phyloP scores from a whole-genome alignment of 177 flowering plant genomes.

The Vitis hybrid region DNA sequence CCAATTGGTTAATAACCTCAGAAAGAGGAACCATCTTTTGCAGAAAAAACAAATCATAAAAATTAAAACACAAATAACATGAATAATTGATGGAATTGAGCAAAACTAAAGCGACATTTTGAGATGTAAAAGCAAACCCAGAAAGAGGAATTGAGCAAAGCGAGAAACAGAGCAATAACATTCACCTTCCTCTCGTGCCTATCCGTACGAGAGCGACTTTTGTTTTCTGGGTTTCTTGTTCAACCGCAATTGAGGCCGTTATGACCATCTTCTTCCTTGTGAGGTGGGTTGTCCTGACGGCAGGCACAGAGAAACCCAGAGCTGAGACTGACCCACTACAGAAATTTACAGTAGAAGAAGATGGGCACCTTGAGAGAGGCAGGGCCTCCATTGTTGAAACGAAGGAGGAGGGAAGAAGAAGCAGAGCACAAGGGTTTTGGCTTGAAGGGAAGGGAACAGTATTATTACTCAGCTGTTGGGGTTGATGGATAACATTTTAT shows the following conservation, averaged over 20 bases:
- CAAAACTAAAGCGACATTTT: slow-evolving; percentile 3
- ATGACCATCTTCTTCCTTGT: slow-evolving; percentile 13
- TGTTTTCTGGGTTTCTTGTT: slow-evolving; percentile 45
- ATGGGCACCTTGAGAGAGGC: too few relatives aligned
- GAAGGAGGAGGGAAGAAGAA: too few relatives aligned
- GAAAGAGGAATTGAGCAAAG: neutral
- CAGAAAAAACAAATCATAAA: neutral
- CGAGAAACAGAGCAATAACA: neutral
- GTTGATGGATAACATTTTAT: too few relatives aligned
- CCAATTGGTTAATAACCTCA: neutral
- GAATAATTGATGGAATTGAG: neutral
- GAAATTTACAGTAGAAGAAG: too few relatives aligned
- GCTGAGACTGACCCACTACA: too few relatives aligned
- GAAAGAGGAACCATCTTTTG: neutral
- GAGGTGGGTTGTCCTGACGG: too few relatives aligned
- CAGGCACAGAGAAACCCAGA: too few relatives aligned
- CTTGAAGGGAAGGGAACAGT: too few relatives aligned
- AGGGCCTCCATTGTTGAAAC: too few relatives aligned
- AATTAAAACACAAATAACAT: neutral
- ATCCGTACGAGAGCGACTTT: slow-evolving; percentile 68
- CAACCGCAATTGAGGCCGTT: slow-evolving; percentile 65
- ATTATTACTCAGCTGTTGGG: too few relatives aligned
- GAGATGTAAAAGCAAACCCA: neutral
- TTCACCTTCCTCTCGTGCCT: slow-evolving; percentile 94
- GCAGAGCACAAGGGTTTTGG: too few relatives aligned